Percentiles rank a stretch among this genome's conserved stretches.
phyloP scores from a whole-genome alignment of 106 monocot genomes.

The Platanthera guangdongensis region DNA sequence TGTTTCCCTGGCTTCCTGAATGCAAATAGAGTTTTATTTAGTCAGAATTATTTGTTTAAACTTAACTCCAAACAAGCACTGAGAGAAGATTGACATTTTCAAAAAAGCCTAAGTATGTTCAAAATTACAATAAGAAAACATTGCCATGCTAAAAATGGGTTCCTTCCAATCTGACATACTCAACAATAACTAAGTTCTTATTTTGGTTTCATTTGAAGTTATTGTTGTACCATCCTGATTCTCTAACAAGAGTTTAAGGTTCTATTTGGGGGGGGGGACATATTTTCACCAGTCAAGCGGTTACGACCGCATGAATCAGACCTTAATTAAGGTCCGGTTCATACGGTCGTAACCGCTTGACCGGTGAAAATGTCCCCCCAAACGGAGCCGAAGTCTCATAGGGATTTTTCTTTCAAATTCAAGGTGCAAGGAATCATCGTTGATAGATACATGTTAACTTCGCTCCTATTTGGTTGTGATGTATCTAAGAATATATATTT shows the following conservation, averaged over 20 bases:
- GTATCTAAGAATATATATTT: too few relatives aligned
- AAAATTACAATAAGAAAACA: constrained; percentile 5
- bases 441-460: neutral
- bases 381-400: too few relatives aligned
- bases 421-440: neutral
- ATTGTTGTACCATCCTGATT: neutral
- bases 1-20: constrained; percentile 73
- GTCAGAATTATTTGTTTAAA: neutral
- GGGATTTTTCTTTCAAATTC: neutral
- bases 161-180: neutral
- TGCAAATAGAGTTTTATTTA: constrained; percentile 2
- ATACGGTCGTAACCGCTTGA: too few relatives aligned
- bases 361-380: too few relatives aligned
- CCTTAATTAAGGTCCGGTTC: too few relatives aligned
- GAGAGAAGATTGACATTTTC: neutral
- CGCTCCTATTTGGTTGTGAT: too few relatives aligned
- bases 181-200: neutral
- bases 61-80: neutral
- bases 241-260: neutral
- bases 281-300: too few relatives aligned
- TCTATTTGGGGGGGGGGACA: too few relatives aligned
- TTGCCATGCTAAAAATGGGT: neutral
- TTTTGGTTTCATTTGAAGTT: neutral
- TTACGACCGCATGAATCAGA: too few relatives aligned
- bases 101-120: neutral